These are phyloP conservation scores for Calonectria hawksworthii DNA, from an alignment of 2,329 filamentous ascomycete genomes.

Conservation along the genomic window DNA sequence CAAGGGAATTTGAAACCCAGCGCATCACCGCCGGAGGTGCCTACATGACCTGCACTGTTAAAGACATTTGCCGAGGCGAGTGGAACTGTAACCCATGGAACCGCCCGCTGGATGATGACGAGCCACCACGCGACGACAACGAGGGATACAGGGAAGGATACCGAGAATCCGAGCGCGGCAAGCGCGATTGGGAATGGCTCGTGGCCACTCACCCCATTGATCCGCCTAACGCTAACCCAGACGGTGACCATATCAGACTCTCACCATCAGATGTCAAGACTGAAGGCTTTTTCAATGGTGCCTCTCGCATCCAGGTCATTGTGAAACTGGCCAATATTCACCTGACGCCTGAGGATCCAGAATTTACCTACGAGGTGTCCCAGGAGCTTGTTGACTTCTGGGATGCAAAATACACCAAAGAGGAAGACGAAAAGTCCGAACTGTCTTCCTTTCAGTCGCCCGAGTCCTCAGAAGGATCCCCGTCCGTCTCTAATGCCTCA, in stretches of 20 bases:
- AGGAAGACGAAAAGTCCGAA: neutral
- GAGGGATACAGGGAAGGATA: conserved; percentile 33
- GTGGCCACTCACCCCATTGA: conserved; percentile 40
- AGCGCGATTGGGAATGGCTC: conserved; percentile 48
- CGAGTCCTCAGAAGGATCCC: neutral
- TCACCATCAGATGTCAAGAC: conserved; percentile 42
- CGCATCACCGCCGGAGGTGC: conserved; percentile 40
- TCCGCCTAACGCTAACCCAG: conserved; percentile 28
- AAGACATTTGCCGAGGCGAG: conserved; percentile 32
- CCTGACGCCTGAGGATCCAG: conserved; percentile 70
- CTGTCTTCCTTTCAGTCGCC: neutral
- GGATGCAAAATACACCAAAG: neutral
- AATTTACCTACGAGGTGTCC: neutral
- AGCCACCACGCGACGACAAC: conserved; percentile 35
- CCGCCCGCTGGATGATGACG: conserved; percentile 44
- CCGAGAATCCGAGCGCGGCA: conserved; percentile 34
- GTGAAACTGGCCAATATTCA: conserved; percentile 74
- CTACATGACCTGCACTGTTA: conserved; percentile 33
- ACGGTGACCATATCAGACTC: conserved; percentile 17
- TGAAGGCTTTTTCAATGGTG: conserved; percentile 46
- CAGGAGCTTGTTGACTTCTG: conserved; percentile 5
- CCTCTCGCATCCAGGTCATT: conserved; percentile 68
- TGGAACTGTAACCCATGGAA: conserved; percentile 33
- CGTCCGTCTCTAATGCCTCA: neutral
- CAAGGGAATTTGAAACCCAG: conserved; percentile 40